These are phyloP conservation scores for Tylopilus rubrobrunneus DNA, from an alignment of 768 basidiomycete species.

Conservation along the genomic window DNA sequence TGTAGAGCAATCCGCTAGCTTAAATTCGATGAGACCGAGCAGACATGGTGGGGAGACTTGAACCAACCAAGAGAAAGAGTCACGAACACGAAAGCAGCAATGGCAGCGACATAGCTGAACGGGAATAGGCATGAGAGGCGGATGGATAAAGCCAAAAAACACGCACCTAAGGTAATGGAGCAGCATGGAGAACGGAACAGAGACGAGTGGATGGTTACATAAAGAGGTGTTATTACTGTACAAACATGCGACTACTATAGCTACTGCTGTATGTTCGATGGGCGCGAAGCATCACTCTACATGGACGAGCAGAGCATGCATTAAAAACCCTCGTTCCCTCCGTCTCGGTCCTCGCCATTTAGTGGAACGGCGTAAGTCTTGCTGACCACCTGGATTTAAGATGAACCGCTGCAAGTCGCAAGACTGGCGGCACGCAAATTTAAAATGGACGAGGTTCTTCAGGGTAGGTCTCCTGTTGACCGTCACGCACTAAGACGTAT, in stretches of 20 bases:
- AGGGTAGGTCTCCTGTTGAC: conserved; percentile 21
- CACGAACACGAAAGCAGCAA: conserved; percentile 84
- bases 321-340: conserved; percentile 59
- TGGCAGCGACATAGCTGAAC: conserved; percentile 66
- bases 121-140: background rate
- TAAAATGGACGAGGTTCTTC: conserved; percentile 8
- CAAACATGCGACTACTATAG: background rate
- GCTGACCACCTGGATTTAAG: conserved; percentile 66
- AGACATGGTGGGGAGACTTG: background rate
- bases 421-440: conserved; percentile 13
- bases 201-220: background rate
- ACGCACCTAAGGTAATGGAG: conserved; percentile 61
- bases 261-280: conserved; percentile 33
- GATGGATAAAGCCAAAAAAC: conserved; percentile 4
- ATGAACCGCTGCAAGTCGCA: conserved; percentile 54
- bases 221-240: background rate
- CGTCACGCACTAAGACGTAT: no score
- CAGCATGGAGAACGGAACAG: conserved; percentile 20
- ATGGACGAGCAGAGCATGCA: conserved; percentile 41
- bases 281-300: conserved; percentile 45
- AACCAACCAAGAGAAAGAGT: conserved; percentile 81
- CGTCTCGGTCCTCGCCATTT: conserved; percentile 81
- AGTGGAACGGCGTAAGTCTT: conserved; percentile 44
- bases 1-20: conserved; percentile 93
- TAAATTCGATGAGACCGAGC: conserved; percentile 10